Evolutionary conservation across 2,329 filamentous ascomycete species (phyloP).

Genomic region (Colletotrichum spinosum): DNA sequence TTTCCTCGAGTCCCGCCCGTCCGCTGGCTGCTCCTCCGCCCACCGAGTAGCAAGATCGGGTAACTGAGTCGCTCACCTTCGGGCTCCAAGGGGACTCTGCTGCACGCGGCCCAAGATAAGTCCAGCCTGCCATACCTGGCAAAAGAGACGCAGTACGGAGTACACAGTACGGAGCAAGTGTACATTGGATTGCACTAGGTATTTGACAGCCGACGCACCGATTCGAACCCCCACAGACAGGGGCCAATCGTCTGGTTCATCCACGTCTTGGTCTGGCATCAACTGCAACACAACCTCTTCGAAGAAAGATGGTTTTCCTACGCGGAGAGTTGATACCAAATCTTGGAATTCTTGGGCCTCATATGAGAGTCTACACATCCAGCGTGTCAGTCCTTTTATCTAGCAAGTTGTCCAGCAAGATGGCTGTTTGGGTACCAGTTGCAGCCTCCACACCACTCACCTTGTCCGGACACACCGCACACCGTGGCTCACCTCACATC

Average conservation of each 20-base stretch:
- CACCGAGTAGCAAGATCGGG: conserved; percentile 30
- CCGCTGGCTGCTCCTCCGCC: conserved; percentile 31
- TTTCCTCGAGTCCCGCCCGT: conserved; percentile 18
- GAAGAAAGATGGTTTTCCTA: too few species aligned
- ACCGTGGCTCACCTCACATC: too few species aligned
- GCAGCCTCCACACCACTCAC: background rate
- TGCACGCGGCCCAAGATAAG: conserved; percentile 6
- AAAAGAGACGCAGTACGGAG: too few species aligned
- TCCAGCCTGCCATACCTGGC: background rate
- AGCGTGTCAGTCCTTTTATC: too few species aligned
- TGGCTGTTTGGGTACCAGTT: background rate
- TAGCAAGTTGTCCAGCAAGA: too few species aligned
- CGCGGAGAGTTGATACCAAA: too few species aligned
- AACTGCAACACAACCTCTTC: background rate
- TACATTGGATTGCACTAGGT: too few species aligned
- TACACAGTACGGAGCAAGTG: too few species aligned
- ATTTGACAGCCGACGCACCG: too few species aligned
- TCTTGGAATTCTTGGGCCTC: too few species aligned
- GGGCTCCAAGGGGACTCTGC: conserved; percentile 1
- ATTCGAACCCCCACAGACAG: conserved; percentile 5
- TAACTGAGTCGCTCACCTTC: conserved; percentile 30
- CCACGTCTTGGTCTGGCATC: conserved; percentile 29
- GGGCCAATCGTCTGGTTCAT: conserved; percentile 26
- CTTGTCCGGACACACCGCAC: too few species aligned
- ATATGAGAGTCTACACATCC: too few species aligned